Evolutionary conservation across 306 rosid genomes (phyloP).

Genomic region (Gynostemma pentaphyllum): DNA sequence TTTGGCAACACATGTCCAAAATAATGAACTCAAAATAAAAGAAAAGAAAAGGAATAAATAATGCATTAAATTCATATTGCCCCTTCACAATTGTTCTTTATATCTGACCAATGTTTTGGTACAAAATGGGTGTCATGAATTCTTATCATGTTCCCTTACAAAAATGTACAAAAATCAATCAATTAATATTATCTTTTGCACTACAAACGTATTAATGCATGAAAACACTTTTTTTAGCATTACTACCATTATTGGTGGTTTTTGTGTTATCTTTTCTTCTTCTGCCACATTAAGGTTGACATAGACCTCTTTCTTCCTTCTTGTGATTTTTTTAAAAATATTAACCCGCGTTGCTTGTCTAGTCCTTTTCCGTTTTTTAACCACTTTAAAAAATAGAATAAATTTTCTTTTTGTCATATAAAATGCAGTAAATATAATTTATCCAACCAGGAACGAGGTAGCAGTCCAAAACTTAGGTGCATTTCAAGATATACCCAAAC

Average conservation of each 20-base stretch:
- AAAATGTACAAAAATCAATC: not conserved
- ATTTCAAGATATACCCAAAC: no score
- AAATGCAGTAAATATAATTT: no score
- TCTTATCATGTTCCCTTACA: slow-evolving; percentile 1
- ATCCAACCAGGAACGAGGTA: no score
- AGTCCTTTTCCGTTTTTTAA: not conserved
- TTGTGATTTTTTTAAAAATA: not conserved
- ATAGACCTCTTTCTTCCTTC: not conserved
- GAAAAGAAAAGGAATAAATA: not conserved
- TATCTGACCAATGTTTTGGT: not conserved
- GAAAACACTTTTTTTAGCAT: no score
- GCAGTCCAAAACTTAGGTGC: no score
- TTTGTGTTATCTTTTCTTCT: slow-evolving; percentile 1
- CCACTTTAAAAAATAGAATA: not conserved
- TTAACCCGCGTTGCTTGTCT: slow-evolving; percentile 12
- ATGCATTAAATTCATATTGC: no score
- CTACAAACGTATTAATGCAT: no score
- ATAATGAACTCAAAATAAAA: not conserved
- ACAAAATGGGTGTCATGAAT: not conserved
- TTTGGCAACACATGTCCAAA: not conserved
- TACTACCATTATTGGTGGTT: slow-evolving; percentile 11
- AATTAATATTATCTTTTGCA: not conserved
- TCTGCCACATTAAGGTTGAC: not conserved
- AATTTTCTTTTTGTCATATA: no score
- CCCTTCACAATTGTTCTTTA: not conserved